Base-by-base conservation (phyloP, 257 asterid species). In the Capsicum pubescens region DNA sequence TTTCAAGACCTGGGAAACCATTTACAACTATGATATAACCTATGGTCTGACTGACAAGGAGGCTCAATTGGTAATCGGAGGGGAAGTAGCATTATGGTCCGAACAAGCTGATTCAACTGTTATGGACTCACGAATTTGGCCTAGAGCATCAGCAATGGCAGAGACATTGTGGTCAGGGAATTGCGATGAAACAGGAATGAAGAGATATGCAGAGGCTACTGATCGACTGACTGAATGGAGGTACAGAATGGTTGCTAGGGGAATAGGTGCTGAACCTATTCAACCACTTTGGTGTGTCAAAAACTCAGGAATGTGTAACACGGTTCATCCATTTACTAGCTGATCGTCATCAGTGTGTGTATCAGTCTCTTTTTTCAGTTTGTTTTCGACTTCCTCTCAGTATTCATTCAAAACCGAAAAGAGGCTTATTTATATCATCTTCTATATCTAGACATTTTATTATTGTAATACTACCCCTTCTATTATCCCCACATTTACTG, bases 251-350 rank as follows among this genome's bases (percentile, higher is more conserved):
- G 94, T 93, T 44, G 84, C 16, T 5, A 90, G 98, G 56, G 95
- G 98, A 8, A 93, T 96, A 2, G 90, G 91, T 1, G 99, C 98
- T 9, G 98, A 96, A 83, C 97, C 99, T 5, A 92, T 94, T 87
- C 98, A 94, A 85, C 99, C 99, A 1, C 97, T 96, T n/a, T 96
- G 99, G 98, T 96, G 99, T 85, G 36, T 92, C 74, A 92, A 71
- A 88, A 91, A 96, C 81, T 94, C 94, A 7, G 98, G 98, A 79
- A 96, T 93, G 99, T 93, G 99, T 81, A 91, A 96, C 87, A 83
- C 92, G 12, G 94, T 91, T 82, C 90, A 89, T 59, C 74, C 89
- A 5, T 80, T 78, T 86, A 50, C 76, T 86, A 84, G 71, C 19
- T 83, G 59, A 55, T 71, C 67, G 13, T 32, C 42, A 17, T 68